Percentiles rank a stretch among this genome's conserved stretches.
These are phyloP conservation scores for Hypomontagnella submonticulosa DNA, from an alignment of 495 filamentous ascomycete species.

Conservation along the genomic window DNA sequence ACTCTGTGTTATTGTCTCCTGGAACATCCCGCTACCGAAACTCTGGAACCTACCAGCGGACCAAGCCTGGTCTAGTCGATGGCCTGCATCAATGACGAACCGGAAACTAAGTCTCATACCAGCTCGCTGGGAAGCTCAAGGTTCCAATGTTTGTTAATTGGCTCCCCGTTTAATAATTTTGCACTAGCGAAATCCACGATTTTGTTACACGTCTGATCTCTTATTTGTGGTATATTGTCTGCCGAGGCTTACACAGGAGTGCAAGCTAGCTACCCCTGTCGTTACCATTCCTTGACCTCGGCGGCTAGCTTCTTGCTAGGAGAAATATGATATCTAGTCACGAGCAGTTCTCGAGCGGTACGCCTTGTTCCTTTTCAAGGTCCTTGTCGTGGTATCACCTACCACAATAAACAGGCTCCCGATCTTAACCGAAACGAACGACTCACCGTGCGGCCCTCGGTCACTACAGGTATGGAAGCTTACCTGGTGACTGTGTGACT, in stretches of 20 bases:
- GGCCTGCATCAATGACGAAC: conserved; percentile 8
- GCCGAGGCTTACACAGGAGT: conserved; percentile 10
- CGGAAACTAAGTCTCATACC: not conserved
- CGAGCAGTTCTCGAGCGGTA: conserved; percentile 3
- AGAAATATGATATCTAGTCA: not conserved
- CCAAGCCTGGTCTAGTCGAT: not conserved
- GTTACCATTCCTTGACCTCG: conserved; percentile 10
- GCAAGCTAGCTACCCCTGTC: conserved; percentile 7
- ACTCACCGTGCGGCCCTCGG: not conserved
- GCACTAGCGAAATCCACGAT: not conserved
- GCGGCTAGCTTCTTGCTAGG: conserved; percentile 13
- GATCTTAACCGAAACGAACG: conserved; percentile 17
- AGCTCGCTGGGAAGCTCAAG: conserved; percentile 6
- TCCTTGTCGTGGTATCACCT: conserved; percentile 2
- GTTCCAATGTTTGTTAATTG: not conserved
- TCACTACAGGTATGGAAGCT: conserved; percentile 10
- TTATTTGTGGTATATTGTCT: conserved; percentile 11
- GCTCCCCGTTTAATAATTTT: too few relatives aligned
- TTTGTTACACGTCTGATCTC: conserved; percentile 1
- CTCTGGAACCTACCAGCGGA: conserved; percentile 27
- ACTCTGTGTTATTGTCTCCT: conserved; percentile 7
- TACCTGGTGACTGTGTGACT: not conserved
- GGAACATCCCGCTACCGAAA: conserved; percentile 32
- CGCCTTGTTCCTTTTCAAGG: conserved; percentile 1
- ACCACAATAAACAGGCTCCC: conserved; percentile 1